These are phyloP conservation scores for Phytophthora citricola DNA, from an alignment of 352 stramenopile genomes.

Conservation along the genomic window DNA sequence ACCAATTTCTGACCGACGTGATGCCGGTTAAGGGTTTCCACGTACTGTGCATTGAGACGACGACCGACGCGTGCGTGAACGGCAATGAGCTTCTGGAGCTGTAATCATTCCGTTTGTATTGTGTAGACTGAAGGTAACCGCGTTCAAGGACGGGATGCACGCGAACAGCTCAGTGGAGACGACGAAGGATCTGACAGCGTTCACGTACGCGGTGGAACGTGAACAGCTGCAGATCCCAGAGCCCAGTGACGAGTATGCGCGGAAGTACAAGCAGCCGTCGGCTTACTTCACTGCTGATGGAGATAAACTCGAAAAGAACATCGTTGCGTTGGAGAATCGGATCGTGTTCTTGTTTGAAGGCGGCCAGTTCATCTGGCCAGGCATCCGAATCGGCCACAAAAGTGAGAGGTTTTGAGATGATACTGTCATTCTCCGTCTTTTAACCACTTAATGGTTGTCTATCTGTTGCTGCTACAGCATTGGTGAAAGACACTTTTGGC, in stretches of 20 bases:
- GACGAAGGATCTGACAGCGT: slow-evolving; percentile 40
- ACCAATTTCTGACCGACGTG: slow-evolving; percentile 61
- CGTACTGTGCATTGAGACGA: slow-evolving; percentile 65
- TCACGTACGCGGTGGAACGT: slow-evolving; percentile 46
- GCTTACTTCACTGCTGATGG: slow-evolving; percentile 70
- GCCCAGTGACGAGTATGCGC: slow-evolving; percentile 27
- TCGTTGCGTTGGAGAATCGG: slow-evolving; percentile 42
- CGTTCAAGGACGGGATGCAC: slow-evolving; percentile 66
- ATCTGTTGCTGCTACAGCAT: slow-evolving; percentile 24
- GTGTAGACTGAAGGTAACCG: slow-evolving; percentile 52
- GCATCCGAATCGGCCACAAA: slow-evolving; percentile 69
- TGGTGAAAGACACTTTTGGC: slow-evolving; percentile 52
- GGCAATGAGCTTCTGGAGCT: neutral
- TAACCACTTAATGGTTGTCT: neutral
- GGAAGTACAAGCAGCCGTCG: slow-evolving; percentile 74
- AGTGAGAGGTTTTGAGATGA: slow-evolving; percentile 34
- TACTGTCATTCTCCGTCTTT: neutral
- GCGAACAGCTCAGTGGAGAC: slow-evolving; percentile 39
- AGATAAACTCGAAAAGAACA: slow-evolving; percentile 48
- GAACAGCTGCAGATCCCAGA: slow-evolving; percentile 45
- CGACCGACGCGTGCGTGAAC: slow-evolving; percentile 46
- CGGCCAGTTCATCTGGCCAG: slow-evolving; percentile 80
- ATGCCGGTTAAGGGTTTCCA: slow-evolving; percentile 75
- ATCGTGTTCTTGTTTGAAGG: slow-evolving; percentile 81
- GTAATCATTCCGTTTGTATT: slow-evolving; percentile 3